Evolutionary conservation across 345 rosid genomes (phyloP).

Genomic region (Eucalyptus melliodora): DNA sequence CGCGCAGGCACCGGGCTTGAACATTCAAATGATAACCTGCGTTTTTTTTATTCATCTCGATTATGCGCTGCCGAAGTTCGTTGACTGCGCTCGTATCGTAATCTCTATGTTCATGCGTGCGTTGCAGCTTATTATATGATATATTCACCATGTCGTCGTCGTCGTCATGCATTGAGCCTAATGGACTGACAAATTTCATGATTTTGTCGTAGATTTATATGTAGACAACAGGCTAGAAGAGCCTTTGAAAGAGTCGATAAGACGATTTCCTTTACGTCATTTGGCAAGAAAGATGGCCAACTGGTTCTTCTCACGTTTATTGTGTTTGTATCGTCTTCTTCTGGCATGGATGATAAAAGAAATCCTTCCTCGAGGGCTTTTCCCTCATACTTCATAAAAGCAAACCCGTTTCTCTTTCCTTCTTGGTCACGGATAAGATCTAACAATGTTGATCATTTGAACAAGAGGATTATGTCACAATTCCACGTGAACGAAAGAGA

Average conservation of each 20-base stretch:
- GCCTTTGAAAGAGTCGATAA: not conserved
- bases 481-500: not conserved
- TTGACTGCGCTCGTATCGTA: not conserved
- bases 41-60: not conserved
- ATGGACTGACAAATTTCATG: not conserved
- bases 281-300: not conserved
- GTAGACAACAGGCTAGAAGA: not conserved
- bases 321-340: not conserved
- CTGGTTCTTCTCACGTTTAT: not conserved
- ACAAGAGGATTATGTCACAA: not conserved
- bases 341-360: not conserved
- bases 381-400: not conserved
- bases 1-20: not conserved
- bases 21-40: not conserved
- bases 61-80: not conserved
- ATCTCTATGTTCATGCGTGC: not conserved
- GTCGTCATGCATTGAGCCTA: not conserved
- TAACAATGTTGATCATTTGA: not conserved
- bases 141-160: not conserved
- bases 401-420: not conserved
- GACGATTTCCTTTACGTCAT: not conserved
- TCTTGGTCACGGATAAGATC: not conserved
- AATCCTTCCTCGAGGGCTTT: not conserved
- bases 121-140: not conserved
- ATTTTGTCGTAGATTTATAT: not conserved